These are phyloP conservation scores for Fonsecaea erecta DNA, from an alignment of 2,329 filamentous ascomycete genomes.

Conservation along the genomic window DNA sequence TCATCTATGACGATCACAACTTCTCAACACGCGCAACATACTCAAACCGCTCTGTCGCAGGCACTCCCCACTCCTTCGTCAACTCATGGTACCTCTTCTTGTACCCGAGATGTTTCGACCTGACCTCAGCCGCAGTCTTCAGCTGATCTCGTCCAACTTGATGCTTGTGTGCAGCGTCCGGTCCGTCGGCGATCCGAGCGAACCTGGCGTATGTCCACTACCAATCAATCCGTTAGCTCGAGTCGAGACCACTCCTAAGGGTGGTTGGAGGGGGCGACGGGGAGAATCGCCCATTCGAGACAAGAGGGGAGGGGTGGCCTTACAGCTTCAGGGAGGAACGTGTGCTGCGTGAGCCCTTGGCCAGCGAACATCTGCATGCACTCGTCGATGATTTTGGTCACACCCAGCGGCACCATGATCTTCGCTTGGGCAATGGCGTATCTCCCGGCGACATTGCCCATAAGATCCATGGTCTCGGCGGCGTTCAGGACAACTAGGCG, in stretches of 20 bases:
- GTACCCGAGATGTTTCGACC: conserved; percentile 15
- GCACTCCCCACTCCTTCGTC: conserved; percentile 3
- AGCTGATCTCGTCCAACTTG: conserved; percentile 44
- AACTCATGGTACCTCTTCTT: conserved; percentile 15
- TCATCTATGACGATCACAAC: not conserved
- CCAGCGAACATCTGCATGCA: conserved; percentile 60
- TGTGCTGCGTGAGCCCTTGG: conserved; percentile 82
- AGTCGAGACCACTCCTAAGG: conserved; percentile 46
- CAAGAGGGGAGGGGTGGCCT: not conserved
- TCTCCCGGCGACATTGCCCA: conserved; percentile 79
- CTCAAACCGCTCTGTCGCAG: conserved; percentile 13
- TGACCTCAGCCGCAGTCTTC: conserved; percentile 11
- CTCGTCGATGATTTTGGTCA: conserved; percentile 33
- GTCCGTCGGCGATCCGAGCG: conserved; percentile 77
- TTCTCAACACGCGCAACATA: conserved; percentile 8
- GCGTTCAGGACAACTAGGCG: conserved; percentile 84
- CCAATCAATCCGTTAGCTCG: not conserved
- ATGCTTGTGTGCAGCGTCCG: conserved; percentile 81
- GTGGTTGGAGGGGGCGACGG: not conserved
- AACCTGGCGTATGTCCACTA: conserved; percentile 75
- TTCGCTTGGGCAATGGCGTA: conserved; percentile 65
- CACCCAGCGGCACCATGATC: conserved; percentile 20
- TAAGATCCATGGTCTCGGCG: conserved; percentile 82
- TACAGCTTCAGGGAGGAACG: conserved; percentile 68
- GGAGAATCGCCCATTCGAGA: not conserved